Evolutionary conservation across 2,329 filamentous ascomycete species (phyloP), one percentile per base, ranked within the genome.

Genomic region (Sclerotinia spermophila): DNA sequence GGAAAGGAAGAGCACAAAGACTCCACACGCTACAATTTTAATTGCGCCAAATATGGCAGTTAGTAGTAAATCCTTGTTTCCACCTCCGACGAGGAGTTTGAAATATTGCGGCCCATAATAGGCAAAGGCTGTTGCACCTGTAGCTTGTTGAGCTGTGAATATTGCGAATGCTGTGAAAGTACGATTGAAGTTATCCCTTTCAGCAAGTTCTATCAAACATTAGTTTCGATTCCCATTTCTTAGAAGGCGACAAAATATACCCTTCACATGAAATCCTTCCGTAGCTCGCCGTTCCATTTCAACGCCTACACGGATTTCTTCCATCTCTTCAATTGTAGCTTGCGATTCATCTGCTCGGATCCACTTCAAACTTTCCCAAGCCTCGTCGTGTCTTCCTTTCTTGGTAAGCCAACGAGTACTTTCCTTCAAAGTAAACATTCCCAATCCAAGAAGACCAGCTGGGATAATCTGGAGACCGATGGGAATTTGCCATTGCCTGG

Each of bases 81-180:
- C 84, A 19, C 83, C 83, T 5, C 84, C 84, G 15, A 86, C 83
- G 15, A 74, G 69, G 4, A 83, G 80, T 21, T 79, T 79, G 77
- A 86, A 86, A 55, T 86, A 83, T 74, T 86, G 84, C 0, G 83
- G 84, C 1, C 83, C 83, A 73, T 84, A 86, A 73, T 86, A 85
- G 3, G 84, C 84, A 33, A 86, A 76, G 0, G 83, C 83, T 0
- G 84, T 86, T 70, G 48, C 48, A 84, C 85, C 84, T 1, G 84
- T 85, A 19, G 86, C 77, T 76, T 86, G 84, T 8, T 79, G 72
- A 44, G 70, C 64, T 38, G 70, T 72, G 45, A 74, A 73, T 2
- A 73, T 67, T 27, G 67, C 53, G 6, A 55, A 62, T 11, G 70
- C 48, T 24, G 67, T 72, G 33, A 71, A 45, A 17, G 58, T 79